These are phyloP conservation scores for Rutidosis leptorrhynchoides DNA, from an alignment of 129 eudicot species.

Conservation along the genomic window DNA sequence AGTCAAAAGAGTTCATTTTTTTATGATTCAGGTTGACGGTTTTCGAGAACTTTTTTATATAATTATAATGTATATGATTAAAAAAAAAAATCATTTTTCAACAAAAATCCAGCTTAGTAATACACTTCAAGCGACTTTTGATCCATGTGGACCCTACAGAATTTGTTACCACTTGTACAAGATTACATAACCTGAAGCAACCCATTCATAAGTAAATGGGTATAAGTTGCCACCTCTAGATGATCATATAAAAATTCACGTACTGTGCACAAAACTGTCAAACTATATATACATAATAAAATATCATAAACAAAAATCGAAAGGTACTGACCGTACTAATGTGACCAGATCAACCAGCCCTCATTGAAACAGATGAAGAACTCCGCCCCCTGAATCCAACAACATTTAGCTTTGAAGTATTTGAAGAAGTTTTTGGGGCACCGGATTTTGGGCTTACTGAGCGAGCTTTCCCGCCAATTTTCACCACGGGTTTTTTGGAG, in stretches of 20 bases:
- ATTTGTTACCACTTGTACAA: neutral
- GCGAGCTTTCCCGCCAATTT: slow-evolving; percentile 33
- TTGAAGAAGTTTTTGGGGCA: slow-evolving; percentile 36
- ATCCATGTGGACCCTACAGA: neutral
- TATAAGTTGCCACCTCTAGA: neutral
- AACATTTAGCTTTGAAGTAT: slow-evolving; percentile 58
- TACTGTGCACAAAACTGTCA: neutral
- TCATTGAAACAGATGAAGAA: slow-evolving; percentile 38
- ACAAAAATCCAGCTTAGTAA: neutral
- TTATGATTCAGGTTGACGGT: neutral
- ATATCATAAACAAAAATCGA: slow-evolving; percentile 7
- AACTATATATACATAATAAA: neutral
- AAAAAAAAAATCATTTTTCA: neutral
- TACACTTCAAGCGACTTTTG: neutral
- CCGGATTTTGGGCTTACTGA: slow-evolving; percentile 31
- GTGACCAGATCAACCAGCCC: slow-evolving; percentile 15
- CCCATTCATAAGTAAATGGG: neutral
- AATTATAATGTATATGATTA: neutral
- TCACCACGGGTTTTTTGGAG: slow-evolving; percentile 26
- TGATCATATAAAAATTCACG: neutral
- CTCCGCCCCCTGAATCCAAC: slow-evolving; percentile 93
- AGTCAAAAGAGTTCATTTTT: neutral
- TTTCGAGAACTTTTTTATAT: too few relatives aligned
- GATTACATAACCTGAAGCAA: neutral
- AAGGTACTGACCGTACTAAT: neutral